Evolutionary conservation across 2,329 filamentous ascomycete genomes (phyloP), one percentile per base, ranked within the genome.

Genomic region (Fusarium sp.): DNA sequence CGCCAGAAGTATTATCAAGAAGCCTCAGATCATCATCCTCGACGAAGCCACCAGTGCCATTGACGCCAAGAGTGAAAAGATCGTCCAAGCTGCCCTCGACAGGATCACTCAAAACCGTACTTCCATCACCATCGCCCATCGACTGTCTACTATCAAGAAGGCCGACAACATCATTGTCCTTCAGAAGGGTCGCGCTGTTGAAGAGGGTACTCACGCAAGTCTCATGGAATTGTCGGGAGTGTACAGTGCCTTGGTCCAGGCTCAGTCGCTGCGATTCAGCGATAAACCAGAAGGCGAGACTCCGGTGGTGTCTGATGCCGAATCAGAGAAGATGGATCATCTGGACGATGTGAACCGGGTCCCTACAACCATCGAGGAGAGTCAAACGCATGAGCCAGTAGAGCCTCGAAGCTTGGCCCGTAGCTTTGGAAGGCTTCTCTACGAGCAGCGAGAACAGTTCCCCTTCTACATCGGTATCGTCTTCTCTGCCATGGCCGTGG

Each of bases 151-250:
- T 0, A 88, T 91, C 65, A 88, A 87, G 73, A 86, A 89, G 62
- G 91, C 92, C 0, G 89, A 93, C 70, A 88, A 89, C 63, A 93
- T 94, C 57, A 83, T 93, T 5, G 91, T 94, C 3, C 83, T 94
- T 73, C 84, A 89, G 5, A 85, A 88, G 50, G 92, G 92, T 0
- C 81, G 83, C 35, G 86, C 91, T 2, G 84, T 91, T 3, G 91
- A 94, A 79, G 82, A 91, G 75, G 92, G 91, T 0, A 89, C 86
- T 0, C 91, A 94, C 64, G 82, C 88, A 2, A 86, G 89, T 25
- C 85, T 94, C 0, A 82, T 93, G 42, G 79, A 80, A 18, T 81
- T 20, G 89, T 65, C 64, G 0, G 71, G 79, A 1, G 72, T 77
- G 1, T 81, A 81, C 33, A 72, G 69, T 2, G 63, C 60, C 6